phyloP scores from a whole-genome alignment of 371 early-diverging fungal genomes.

The Mucor saturninus region DNA sequence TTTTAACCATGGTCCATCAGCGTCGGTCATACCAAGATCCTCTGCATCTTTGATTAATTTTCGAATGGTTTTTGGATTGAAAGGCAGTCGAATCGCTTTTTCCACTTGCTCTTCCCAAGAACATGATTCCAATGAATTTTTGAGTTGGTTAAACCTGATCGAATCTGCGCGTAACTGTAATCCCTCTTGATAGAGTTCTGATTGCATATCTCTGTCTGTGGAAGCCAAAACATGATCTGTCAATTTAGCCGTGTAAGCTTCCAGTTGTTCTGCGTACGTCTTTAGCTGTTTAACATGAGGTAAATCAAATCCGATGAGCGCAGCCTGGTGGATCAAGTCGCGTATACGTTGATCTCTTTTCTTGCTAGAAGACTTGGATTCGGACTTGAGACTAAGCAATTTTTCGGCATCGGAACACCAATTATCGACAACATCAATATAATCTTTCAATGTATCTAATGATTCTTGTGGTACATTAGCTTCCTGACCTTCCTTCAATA shows the following conservation, averaged over 20 bases:
- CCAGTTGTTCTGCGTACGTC: conserved; percentile 3
- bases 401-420: conserved; percentile 55
- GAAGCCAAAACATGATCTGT: conserved; percentile 2
- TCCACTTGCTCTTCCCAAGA: conserved; percentile 16
- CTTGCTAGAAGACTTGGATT: background rate
- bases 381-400: conserved; percentile 31
- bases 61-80: conserved; percentile 12
- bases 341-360: conserved; percentile 11
- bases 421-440: conserved; percentile 48
- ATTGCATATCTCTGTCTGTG: background rate
- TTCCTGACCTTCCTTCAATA: conserved; percentile 57
- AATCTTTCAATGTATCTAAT: conserved; percentile 47
- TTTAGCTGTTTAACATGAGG: conserved; percentile 13
- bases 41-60: conserved; percentile 26
- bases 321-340: conserved; percentile 15
- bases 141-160: conserved; percentile 10
- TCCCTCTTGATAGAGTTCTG: conserved; percentile 14
- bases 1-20: conserved; percentile 3
- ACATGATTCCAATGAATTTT: background rate
- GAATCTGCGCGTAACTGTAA: conserved; percentile 12
- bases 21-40: conserved; percentile 5
- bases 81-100: background rate
- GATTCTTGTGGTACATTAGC: conserved; percentile 37
- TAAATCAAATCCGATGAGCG: conserved; percentile 14
- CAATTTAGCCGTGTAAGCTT: conserved; percentile 3